These are phyloP conservation scores for Gliomastix tumulicola DNA, from an alignment of 2,329 filamentous ascomycete species.

Conservation along the genomic window DNA sequence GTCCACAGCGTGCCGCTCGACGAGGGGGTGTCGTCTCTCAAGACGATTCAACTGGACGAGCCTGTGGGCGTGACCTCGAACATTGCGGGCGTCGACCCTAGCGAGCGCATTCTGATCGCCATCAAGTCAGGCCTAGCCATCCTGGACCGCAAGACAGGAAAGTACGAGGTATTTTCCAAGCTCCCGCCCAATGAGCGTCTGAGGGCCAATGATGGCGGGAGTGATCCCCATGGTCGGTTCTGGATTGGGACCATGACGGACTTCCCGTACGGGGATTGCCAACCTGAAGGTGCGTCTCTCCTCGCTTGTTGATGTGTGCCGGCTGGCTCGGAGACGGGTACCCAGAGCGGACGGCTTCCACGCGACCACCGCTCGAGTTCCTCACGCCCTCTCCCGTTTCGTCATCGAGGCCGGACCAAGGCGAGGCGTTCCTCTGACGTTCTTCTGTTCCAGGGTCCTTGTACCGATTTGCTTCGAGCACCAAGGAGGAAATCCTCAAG, in stretches of 20 bases:
- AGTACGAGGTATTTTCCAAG: slow-evolving; percentile 46
- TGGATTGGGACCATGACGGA: slow-evolving; percentile 88
- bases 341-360: too few relatives aligned
- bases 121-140: slow-evolving; percentile 79
- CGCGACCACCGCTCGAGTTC: not conserved
- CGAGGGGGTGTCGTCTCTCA: slow-evolving; percentile 54
- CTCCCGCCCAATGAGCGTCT: slow-evolving; percentile 40
- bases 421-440: too few relatives aligned
- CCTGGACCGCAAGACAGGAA: slow-evolving; percentile 55
- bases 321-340: too few relatives aligned
- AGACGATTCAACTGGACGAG: slow-evolving; percentile 50
- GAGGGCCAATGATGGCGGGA: slow-evolving; percentile 73
- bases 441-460: too few relatives aligned
- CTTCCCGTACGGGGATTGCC: slow-evolving; percentile 47
- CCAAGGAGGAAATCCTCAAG: slow-evolving; percentile 40
- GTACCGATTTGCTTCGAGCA: not conserved
- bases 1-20: slow-evolving; percentile 64
- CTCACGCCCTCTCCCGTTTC: too few relatives aligned
- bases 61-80: slow-evolving; percentile 67
- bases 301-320: too few relatives aligned
- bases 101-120: slow-evolving; percentile 64
- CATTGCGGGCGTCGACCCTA: slow-evolving; percentile 58
- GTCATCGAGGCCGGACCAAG: too few relatives aligned
- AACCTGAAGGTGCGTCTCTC: slow-evolving; percentile 50
- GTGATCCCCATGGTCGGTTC: slow-evolving; percentile 74